Evolutionary conservation across 257 asterid genomes (phyloP), one percentile per base, ranked within the genome.

Genomic region (Rubia yunnanensis): DNA sequence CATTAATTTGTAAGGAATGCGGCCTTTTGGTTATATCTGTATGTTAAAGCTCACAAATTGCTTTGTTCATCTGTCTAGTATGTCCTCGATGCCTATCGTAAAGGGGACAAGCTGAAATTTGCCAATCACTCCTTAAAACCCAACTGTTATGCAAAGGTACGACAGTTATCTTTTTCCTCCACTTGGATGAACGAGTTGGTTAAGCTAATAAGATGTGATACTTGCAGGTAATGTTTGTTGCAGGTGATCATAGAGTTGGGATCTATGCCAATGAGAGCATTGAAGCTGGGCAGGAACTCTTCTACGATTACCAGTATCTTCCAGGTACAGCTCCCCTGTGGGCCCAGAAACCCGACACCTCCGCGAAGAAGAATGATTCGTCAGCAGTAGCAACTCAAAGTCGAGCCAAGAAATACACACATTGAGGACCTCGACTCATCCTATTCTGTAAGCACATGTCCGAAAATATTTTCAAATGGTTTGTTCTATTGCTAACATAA

Each of bases 211-310:
- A 59, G 18, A 57, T 27, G 30, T 58, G 23, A 60, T 60, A 34
- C 35, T 50, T 65, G 41, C 80, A 94, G 99, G 91, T 94, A 34
- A 88, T 88, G 91, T 54, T 83, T 75, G 99, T 90, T 65, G 92
- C 95, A 20, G 99, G 99, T 44, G 99, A 94, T 73, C 97, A 94
- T 73, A 96, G 96, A n/a, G 99, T 94, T 60, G 97, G 97, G 32
- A 94, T 94, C 46, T 94, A 80, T 62, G 97, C 99, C 15, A 94
- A 94, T 0, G 96, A 94, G 77, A 86, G 59, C 30, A 86, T 94
- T 35, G 95, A 81, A 63, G 88, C 95, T 50, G 86, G 95, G 13
- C 90, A 88, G 71, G 99, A 94, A 81, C 84, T 90, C 49, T 94
- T 94, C 75, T 90, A 94, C 46, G 99, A 94, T 64, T 94, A 90